Evolutionary conservation across 2,329 filamentous ascomycete genomes (phyloP).

Genomic region (Cordyceps tenuipes): DNA sequence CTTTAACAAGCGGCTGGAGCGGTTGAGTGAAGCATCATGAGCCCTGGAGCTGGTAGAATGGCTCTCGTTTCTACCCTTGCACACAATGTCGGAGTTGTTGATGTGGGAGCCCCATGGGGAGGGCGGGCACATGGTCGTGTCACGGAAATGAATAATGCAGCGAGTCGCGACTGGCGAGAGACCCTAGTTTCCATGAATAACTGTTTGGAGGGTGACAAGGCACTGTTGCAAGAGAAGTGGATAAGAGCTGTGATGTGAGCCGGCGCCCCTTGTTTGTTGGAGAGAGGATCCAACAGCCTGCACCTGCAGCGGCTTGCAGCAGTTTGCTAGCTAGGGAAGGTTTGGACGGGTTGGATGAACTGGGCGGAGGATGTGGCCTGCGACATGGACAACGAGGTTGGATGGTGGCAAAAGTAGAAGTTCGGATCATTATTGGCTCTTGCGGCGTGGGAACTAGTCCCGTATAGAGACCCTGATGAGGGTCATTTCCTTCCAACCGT

Average conservation of each 20-base stretch:
- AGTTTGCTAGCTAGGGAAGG: background rate
- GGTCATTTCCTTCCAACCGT: background rate
- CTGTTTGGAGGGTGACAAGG: background rate
- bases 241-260: background rate
- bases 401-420: background rate
- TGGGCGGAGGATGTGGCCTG: too few species aligned
- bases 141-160: background rate
- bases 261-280: background rate
- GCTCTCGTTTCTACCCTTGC: background rate
- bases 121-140: background rate
- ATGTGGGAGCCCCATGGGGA: slow-evolving; percentile 8
- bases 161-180: background rate
- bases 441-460: background rate
- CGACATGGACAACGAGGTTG: background rate
- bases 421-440: background rate
- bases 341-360: background rate
- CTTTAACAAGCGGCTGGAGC: background rate
- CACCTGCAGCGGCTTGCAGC: too few species aligned
- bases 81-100: background rate
- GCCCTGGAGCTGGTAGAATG: background rate
- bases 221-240: slow-evolving; percentile 2
- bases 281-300: background rate
- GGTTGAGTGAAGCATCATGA: background rate
- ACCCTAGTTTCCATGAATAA: slow-evolving; percentile 5
- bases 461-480: background rate